These are phyloP conservation scores for Tolypocladium tropicale DNA, from an alignment of 2,329 filamentous ascomycete genomes.

Conservation along the genomic window DNA sequence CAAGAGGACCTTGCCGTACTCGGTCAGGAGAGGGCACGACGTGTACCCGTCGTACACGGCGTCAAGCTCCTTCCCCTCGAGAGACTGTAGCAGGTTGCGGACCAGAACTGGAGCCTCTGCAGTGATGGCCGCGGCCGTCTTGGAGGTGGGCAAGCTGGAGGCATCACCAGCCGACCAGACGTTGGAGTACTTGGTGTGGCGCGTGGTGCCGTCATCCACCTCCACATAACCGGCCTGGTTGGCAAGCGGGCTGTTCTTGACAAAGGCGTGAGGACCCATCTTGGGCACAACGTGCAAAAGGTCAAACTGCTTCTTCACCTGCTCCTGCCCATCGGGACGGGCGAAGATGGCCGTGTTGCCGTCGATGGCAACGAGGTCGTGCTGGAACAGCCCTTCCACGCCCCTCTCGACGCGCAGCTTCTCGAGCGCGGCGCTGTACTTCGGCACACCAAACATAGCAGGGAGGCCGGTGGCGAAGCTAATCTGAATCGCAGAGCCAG, in stretches of 20 bases:
- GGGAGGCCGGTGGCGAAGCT: conserved; percentile 45
- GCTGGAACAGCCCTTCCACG: conserved; percentile 48
- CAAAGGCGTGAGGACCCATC: conserved; percentile 45
- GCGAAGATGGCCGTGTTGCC: conserved; percentile 43
- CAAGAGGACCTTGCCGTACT: conserved; percentile 53
- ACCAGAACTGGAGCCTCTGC: conserved; percentile 41
- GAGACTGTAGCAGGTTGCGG: conserved; percentile 30
- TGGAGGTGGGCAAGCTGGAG: conserved; percentile 47
- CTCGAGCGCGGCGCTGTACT: conserved; percentile 45
- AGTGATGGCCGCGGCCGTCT: conserved; percentile 44
- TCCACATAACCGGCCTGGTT: conserved; percentile 48
- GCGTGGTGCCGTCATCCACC: conserved; percentile 41
- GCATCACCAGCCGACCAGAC: conserved; percentile 51
- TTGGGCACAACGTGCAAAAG: conserved; percentile 48
- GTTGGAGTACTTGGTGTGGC: conserved; percentile 42
- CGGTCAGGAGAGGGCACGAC: conserved; percentile 41
- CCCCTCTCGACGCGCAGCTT: conserved; percentile 40
- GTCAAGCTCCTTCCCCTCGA: conserved; percentile 34
- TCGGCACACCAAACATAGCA: conserved; percentile 50
- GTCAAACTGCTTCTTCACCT: conserved; percentile 39
- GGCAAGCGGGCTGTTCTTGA: conserved; percentile 42
- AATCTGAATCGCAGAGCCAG: conserved; percentile 36
- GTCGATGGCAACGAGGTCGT: conserved; percentile 42
- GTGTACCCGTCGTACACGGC: conserved; percentile 44
- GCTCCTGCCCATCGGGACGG: conserved; percentile 27